Evolutionary conservation across 2,329 filamentous ascomycete genomes (phyloP).

Genomic region (Aureobasidium sp.): DNA sequence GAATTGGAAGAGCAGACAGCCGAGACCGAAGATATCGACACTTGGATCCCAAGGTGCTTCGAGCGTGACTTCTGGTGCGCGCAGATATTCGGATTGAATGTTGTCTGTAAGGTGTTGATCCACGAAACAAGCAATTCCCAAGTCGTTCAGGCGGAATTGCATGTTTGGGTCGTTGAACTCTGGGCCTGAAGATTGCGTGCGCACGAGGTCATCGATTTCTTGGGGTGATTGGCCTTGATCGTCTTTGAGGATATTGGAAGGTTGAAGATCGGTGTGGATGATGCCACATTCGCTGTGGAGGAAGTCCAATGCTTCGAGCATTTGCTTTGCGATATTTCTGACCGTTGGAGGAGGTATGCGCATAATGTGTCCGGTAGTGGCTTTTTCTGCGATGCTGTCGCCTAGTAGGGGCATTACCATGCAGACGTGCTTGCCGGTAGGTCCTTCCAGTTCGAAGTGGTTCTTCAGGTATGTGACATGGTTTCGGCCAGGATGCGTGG

Average conservation of each 20-base stretch:
- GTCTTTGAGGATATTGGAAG: conserved; percentile 21
- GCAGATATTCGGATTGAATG: conserved; percentile 21
- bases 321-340: conserved; percentile 16
- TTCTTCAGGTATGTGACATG: conserved; percentile 12
- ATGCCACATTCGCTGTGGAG: conserved; percentile 15
- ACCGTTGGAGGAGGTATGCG: conserved; percentile 1
- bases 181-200: conserved; percentile 8
- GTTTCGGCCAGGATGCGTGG: not conserved
- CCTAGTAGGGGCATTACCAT: conserved; percentile 15
- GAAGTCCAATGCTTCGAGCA: conserved; percentile 15
- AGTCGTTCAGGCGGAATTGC: conserved; percentile 20
- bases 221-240: conserved; percentile 7
- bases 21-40: conserved; percentile 24
- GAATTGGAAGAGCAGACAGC: conserved; percentile 17
- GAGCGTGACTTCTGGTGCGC: conserved; percentile 24
- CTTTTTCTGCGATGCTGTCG: conserved; percentile 10
- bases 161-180: conserved; percentile 10
- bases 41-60: conserved; percentile 19
- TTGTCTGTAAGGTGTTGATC: conserved; percentile 18
- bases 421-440: conserved; percentile 16
- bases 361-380: not conserved
- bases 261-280: conserved; percentile 20
- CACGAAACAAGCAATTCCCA: conserved; percentile 20
- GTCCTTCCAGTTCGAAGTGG: conserved; percentile 16
- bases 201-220: conserved; percentile 6